Conservation (phyloP, 805 yeast species). For the Lipomyces kockii region DNA sequence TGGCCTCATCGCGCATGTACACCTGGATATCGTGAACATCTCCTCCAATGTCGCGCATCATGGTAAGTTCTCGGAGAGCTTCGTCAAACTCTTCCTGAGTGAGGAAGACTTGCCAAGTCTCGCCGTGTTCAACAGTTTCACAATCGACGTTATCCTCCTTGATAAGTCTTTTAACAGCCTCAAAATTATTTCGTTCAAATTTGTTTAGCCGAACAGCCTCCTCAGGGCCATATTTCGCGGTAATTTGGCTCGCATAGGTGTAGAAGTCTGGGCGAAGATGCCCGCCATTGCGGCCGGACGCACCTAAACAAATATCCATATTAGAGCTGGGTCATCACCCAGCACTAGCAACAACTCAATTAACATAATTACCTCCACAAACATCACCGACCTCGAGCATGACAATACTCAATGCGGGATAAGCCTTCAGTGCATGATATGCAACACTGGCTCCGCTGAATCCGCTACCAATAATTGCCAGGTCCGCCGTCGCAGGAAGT, state of each 20-base stretch:
- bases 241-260: slow-evolving; percentile 14
- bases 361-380: slow-evolving; percentile 45
- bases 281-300: slow-evolving; percentile 58
- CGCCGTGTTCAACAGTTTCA: slow-evolving; percentile 46
- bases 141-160: slow-evolving; percentile 49
- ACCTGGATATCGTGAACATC: slow-evolving; percentile 30
- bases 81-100: slow-evolving; percentile 29
- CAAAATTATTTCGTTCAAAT: slow-evolving; percentile 48
- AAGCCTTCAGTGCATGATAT: slow-evolving; percentile 42
- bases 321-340: no score
- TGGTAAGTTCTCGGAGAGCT: slow-evolving; percentile 24
- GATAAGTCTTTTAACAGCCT: slow-evolving; percentile 45
- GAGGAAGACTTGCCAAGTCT: slow-evolving; percentile 42
- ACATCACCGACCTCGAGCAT: slow-evolving; percentile 52
- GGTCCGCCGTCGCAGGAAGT: slow-evolving; percentile 49
- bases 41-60: slow-evolving; percentile 31
- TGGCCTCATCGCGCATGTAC: slow-evolving; percentile 27
- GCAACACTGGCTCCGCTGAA: slow-evolving; percentile 53
- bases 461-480: slow-evolving; percentile 54
- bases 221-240: slow-evolving; percentile 38
- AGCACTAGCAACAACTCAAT: neutral
- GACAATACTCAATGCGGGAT: slow-evolving; percentile 41
- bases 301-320: slow-evolving; percentile 37
- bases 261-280: slow-evolving; percentile 50
- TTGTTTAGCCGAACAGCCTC: slow-evolving; percentile 48